Percentiles rank a stretch among this genome's conserved stretches.
These are phyloP conservation scores for Penicillium brevicompactum DNA, from an alignment of 2,329 filamentous ascomycete genomes.

Conservation along the genomic window DNA sequence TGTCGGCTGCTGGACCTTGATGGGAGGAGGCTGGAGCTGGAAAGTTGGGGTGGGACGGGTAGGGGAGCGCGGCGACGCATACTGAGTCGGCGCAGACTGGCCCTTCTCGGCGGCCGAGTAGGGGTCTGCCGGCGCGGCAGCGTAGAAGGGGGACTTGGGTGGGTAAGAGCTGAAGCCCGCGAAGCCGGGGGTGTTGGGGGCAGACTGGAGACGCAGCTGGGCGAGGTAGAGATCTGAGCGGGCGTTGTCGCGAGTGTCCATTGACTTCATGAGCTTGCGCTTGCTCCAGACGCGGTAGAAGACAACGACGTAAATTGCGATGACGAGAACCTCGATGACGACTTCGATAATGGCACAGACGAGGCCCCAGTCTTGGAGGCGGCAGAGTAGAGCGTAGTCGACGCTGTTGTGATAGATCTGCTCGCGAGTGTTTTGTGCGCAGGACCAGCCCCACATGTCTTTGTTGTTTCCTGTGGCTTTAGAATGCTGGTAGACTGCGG, in stretches of 20 bases:
- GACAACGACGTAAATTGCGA: constrained; percentile 88
- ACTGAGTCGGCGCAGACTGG: constrained; percentile 51
- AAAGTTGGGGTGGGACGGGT: constrained; percentile 66
- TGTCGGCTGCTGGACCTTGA: constrained; percentile 74
- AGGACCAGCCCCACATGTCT: constrained; percentile 99
- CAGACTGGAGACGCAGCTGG: constrained; percentile 79
- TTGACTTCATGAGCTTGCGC: constrained; percentile 91
- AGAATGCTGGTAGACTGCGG: constrained; percentile 78
- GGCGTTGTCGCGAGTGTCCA: constrained; percentile 92
- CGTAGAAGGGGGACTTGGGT: constrained; percentile 51
- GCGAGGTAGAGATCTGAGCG: constrained; percentile 94
- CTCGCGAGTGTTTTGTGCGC: constrained; percentile 80
- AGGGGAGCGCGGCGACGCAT: constrained; percentile 65
- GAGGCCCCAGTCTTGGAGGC: constrained; percentile 90
- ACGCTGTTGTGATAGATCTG: constrained; percentile 78
- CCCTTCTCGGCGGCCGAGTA: constrained; percentile 57
- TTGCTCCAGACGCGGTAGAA: constrained; percentile 99
- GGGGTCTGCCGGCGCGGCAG: constrained; percentile 41
- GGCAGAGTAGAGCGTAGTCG: constrained; percentile 87
- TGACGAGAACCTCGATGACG: constrained; percentile 87
- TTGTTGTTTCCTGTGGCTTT: constrained; percentile 73
- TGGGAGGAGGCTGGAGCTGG: constrained; percentile 81
- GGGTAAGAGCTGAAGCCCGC: constrained; percentile 58
- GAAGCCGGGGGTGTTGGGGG: constrained; percentile 91
- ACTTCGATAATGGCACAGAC: constrained; percentile 98